phyloP scores from a whole-genome alignment of 192 early-diverging fungal genomes.

The Rhizoclosmatium sp. region DNA sequence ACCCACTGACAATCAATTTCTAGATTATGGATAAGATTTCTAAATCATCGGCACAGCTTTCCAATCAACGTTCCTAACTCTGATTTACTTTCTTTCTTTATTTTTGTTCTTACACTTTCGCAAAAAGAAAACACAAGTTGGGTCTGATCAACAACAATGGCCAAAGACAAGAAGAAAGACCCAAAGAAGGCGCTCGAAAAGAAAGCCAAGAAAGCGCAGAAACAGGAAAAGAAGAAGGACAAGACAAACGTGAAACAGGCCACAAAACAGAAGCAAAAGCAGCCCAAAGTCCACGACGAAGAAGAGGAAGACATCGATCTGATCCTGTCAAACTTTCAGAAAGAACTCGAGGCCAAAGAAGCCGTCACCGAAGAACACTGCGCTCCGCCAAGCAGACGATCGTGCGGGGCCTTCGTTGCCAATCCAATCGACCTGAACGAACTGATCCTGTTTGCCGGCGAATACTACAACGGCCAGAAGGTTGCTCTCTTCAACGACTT shows the following conservation, averaged over 20 bases:
- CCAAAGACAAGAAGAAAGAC: conserved; percentile 40
- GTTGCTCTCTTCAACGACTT: conserved; percentile 71
- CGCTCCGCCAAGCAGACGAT: conserved; percentile 57
- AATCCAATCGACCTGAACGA: conserved; percentile 67
- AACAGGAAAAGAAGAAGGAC: conserved; percentile 55
- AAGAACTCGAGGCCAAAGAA: conserved; percentile 37
- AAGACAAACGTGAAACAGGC: conserved; percentile 30
- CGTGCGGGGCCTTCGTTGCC: conserved; percentile 65
- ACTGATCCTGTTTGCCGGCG: conserved; percentile 73
- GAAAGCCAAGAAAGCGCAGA: conserved; percentile 49
- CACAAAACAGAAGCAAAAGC: conserved; percentile 7
- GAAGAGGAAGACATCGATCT: conserved; percentile 75
- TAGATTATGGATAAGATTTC: conserved; percentile 25
- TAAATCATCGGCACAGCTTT: conserved; percentile 28
- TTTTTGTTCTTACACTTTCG: background rate
- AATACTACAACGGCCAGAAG: conserved; percentile 71
- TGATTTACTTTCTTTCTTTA: background rate
- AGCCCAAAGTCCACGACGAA: conserved; percentile 53
- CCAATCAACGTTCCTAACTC: background rate
- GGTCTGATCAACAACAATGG: background rate
- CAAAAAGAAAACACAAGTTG: background rate
- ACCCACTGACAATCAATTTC: background rate
- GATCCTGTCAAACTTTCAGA: conserved; percentile 66
- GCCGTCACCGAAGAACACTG: conserved; percentile 60
- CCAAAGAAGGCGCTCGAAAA: conserved; percentile 36